These are phyloP conservation scores for Tanozyma kutaoensis DNA, from an alignment of 805 yeast species.

Conservation along the genomic window DNA sequence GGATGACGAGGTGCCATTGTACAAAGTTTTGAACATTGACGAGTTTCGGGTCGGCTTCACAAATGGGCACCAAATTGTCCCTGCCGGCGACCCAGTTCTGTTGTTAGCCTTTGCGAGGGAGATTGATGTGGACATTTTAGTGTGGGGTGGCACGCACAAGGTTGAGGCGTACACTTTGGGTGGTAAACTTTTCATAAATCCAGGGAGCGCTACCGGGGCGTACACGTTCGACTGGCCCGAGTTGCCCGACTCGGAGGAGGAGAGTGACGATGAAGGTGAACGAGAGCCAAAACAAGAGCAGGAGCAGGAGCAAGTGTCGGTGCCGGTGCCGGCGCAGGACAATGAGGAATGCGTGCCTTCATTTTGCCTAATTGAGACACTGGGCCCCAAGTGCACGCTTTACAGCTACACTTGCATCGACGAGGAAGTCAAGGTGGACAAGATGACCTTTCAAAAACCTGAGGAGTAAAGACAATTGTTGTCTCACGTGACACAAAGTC, in stretches of 20 bases:
- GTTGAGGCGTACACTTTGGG: conserved; percentile 91
- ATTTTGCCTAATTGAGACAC: conserved; percentile 81
- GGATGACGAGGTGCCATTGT: conserved; percentile 33
- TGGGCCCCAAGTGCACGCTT: conserved; percentile 61
- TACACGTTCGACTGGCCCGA: conserved; percentile 50
- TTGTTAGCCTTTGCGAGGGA: conserved; percentile 74
- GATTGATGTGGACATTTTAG: conserved; percentile 78
- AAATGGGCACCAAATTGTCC: conserved; percentile 74
- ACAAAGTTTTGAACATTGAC: conserved; percentile 54
- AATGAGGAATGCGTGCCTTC: conserved; percentile 43
- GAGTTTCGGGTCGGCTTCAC: conserved; percentile 71
- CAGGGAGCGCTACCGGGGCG: conserved; percentile 96
- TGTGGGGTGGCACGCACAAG: conserved; percentile 89
- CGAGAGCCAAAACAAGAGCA: too few species aligned
- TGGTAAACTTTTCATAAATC: conserved; percentile 88
- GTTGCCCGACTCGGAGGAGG: conserved; percentile 20
- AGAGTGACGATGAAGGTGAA: conserved; percentile 28
- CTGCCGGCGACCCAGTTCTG: conserved; percentile 78
- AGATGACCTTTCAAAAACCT: conserved; percentile 39
- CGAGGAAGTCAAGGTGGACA: conserved; percentile 85
- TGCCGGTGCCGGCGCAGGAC: conserved; percentile 3
- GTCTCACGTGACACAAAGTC: too few species aligned
- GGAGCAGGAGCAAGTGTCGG: conserved; percentile 13
- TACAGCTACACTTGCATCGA: conserved; percentile 74
- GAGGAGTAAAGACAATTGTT: too few species aligned